Conservation (phyloP, 192 early-diverging fungal species). For the Coemansia sp. region DNA sequence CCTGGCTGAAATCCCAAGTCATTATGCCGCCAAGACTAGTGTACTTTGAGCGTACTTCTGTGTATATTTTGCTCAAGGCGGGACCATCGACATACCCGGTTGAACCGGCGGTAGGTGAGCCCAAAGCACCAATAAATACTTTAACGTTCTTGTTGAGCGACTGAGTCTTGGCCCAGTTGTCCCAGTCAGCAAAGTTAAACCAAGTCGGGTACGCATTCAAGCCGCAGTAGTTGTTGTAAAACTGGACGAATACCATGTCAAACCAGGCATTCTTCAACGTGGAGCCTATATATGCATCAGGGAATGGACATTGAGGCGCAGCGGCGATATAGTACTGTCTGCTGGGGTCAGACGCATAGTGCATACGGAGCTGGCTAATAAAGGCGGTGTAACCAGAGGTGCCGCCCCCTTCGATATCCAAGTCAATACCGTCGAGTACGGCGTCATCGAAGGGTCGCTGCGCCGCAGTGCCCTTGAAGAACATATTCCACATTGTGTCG, state of each 20-base stretch:
- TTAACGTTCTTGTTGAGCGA: slow-evolving; percentile 64
- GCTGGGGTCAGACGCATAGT: slow-evolving; percentile 53
- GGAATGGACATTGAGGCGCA: slow-evolving; percentile 56
- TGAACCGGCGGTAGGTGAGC: slow-evolving; percentile 59
- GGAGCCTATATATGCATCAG: slow-evolving; percentile 59
- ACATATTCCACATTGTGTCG: slow-evolving; percentile 63
- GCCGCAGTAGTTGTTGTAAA: slow-evolving; percentile 75
- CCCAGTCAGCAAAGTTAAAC: slow-evolving; percentile 68
- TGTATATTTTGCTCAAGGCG: slow-evolving; percentile 45
- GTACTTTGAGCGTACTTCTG: slow-evolving; percentile 51
- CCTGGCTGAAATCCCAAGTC: slow-evolving; percentile 64
- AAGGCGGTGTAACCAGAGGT: slow-evolving; percentile 58
- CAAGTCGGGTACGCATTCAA: slow-evolving; percentile 50
- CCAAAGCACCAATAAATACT: slow-evolving; percentile 62
- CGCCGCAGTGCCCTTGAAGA: slow-evolving; percentile 61
- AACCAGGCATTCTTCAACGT: slow-evolving; percentile 65
- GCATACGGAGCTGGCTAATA: slow-evolving; percentile 51
- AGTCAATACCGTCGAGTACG: slow-evolving; percentile 65
- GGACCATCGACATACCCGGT: slow-evolving; percentile 57
- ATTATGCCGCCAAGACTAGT: slow-evolving; percentile 70
- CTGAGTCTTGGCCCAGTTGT: slow-evolving; percentile 64
- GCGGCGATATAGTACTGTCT: slow-evolving; percentile 63
- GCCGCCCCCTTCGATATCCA: slow-evolving; percentile 64
- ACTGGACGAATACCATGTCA: slow-evolving; percentile 70
- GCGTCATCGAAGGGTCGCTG: slow-evolving; percentile 65